Evolutionary conservation across 768 basidiomycete genomes (phyloP).

Genomic region (Filobasidium wieringae): DNA sequence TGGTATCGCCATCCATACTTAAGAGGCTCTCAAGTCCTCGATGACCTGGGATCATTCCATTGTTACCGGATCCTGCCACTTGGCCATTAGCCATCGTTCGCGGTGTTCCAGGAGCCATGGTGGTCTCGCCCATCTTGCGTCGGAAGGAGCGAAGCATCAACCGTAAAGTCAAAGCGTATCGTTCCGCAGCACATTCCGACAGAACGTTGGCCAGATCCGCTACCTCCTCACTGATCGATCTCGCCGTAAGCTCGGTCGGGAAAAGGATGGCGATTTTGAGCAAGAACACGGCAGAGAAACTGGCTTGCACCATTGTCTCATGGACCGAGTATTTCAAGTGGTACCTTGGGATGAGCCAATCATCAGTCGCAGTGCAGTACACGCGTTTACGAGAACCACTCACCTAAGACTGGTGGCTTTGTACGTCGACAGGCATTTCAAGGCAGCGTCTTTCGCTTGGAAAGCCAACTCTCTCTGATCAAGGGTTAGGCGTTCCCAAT

Average conservation of each 20-base stretch:
- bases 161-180: slow-evolving; percentile 79
- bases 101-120: slow-evolving; percentile 31
- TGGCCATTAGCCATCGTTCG: slow-evolving; percentile 6
- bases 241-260: slow-evolving; percentile 68
- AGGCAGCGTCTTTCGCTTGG: slow-evolving; percentile 86
- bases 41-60: slow-evolving; percentile 7
- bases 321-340: slow-evolving; percentile 73
- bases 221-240: slow-evolving; percentile 65
- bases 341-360: not conserved
- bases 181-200: slow-evolving; percentile 85
- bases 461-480: slow-evolving; percentile 91
- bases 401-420: slow-evolving; percentile 69
- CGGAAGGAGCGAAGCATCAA: slow-evolving; percentile 88
- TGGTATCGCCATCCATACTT: slow-evolving; percentile 8
- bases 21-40: slow-evolving; percentile 22
- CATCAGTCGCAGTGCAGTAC: not conserved
- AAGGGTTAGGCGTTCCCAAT: slow-evolving; percentile 93
- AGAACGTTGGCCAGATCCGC: slow-evolving; percentile 81
- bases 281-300: slow-evolving; percentile 80
- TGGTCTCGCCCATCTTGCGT: slow-evolving; percentile 63
- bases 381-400: slow-evolving; percentile 21
- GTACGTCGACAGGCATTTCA: slow-evolving; percentile 71
- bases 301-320: slow-evolving; percentile 79
- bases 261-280: slow-evolving; percentile 92
- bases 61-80: not conserved